Evolutionary conservation across 306 rosid species (phyloP), one percentile per base, ranked within the genome.

Genomic region (Argentina anserina): DNA sequence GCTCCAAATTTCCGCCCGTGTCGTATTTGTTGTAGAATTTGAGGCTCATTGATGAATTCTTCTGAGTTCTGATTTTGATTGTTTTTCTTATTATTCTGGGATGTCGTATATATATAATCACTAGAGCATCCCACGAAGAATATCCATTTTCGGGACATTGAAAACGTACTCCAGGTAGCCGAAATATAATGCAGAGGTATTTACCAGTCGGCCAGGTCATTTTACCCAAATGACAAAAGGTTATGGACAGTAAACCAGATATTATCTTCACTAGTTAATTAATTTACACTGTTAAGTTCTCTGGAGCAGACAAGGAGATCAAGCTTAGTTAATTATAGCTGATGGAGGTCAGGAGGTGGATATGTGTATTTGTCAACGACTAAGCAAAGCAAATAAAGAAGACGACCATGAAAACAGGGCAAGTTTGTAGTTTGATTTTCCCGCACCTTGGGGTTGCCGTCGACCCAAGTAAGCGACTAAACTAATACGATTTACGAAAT

Each of bases 351-450:
- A n/a, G n/a, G n/a, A n/a, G n/a, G n/a, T n/a, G n/a, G n/a, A n/a
- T n/a, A 33, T 2, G 21, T 52, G 49, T 7, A 6, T 18, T 52
- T 31, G 74, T 67, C 68, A 75, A 75, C 31, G 73, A 56, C 60
- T 9, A 56, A 15, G 29, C 17, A 31, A 74, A 65, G 70, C 23
- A 13, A 33, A 33, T 33, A 33, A 11, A 73, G 70, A 9, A 13
- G 67, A 13, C 66, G 11, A 52, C 58, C 65, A 72, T 3, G 73
- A 69, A 76, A 81, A 40, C 45, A 34, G 43, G 65, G 77, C 18
- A 67, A 81, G 7, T 55, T 34, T 81, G 82, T 65, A 68, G 79
- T 65, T 31, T 69, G 62, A 81, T 74, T 69, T 77, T 50, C 77
- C 82, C 46, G 70, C 82, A 74, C 42, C n/a, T 33, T 25, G 58